These are phyloP conservation scores for Scenedesmus sp. DNA, from an alignment of 163 green algal species.

Conservation along the genomic window DNA sequence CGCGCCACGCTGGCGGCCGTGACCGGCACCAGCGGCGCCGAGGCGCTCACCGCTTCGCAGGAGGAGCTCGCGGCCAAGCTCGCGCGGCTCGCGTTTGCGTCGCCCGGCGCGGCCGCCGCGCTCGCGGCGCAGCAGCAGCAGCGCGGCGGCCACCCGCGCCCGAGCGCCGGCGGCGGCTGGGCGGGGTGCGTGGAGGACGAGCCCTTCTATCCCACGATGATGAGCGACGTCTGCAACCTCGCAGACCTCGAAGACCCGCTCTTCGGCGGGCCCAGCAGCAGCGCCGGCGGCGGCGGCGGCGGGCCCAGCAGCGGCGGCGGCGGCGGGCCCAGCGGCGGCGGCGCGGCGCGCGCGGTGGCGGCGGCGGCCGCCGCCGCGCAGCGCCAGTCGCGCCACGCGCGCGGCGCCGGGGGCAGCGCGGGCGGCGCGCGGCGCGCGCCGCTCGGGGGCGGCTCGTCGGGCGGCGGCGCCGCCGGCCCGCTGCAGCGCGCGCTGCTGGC, in stretches of 20 bases:
- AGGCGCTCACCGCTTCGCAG: constrained; percentile 37
- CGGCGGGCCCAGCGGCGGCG: neutral
- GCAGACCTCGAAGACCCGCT: constrained; percentile 13
- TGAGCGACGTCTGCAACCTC: constrained; percentile 42
- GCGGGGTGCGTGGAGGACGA: neutral
- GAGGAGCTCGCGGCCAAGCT: constrained; percentile 36
- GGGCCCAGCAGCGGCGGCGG: neutral
- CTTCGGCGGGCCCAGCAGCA: too few relatives aligned
- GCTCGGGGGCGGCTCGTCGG: too few relatives aligned
- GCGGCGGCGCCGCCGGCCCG: too few relatives aligned
- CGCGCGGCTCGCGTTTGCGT: constrained; percentile 29
- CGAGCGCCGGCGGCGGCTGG: neutral
- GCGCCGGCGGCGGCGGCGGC: neutral
- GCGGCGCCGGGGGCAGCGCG: too few relatives aligned
- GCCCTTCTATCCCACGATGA: constrained; percentile 44
- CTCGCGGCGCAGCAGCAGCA: constrained; percentile 5
- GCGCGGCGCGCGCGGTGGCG: too few relatives aligned
- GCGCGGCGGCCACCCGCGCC: too few relatives aligned
- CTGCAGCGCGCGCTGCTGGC: neutral
- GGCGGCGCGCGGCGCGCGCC: too few relatives aligned
- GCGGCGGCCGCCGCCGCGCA: too few relatives aligned
- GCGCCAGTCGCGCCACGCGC: too few relatives aligned
- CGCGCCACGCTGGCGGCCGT: constrained; percentile 21
- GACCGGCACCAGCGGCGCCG: constrained; percentile 12
- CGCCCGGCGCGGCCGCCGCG: neutral